phyloP scores from a whole-genome alignment of 2,329 filamentous ascomycete genomes.

The Fusarium sp. region DNA sequence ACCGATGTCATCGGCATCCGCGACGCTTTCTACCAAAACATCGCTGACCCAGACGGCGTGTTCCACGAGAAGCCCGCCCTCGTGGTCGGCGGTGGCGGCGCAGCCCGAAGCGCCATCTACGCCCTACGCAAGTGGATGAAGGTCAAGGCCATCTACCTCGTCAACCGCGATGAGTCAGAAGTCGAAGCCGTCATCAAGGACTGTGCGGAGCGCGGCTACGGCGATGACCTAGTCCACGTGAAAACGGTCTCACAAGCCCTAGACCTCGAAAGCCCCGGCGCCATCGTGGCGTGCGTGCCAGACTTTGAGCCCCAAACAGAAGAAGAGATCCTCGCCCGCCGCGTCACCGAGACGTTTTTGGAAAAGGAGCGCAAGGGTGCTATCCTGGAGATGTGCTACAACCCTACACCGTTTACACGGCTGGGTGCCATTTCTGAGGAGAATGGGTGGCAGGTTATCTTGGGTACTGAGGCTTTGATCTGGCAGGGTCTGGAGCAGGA shows the following conservation, averaged over 20 bases:
- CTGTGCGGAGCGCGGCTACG: conserved; percentile 69
- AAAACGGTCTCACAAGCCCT: conserved; percentile 70
- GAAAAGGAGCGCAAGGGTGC: conserved; percentile 69
- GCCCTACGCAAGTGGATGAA: conserved; percentile 77
- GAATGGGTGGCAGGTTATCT: conserved; percentile 77
- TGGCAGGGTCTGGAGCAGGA: conserved; percentile 81
- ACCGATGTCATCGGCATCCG: conserved; percentile 84
- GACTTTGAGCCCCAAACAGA: conserved; percentile 77
- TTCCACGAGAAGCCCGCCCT: conserved; percentile 74
- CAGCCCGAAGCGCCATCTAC: conserved; percentile 82
- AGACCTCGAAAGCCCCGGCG: conserved; percentile 68
- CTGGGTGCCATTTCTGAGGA: conserved; percentile 71
- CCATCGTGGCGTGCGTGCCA: conserved; percentile 80
- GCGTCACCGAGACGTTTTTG: conserved; percentile 63
- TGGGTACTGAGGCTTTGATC: conserved; percentile 82
- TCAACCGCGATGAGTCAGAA: conserved; percentile 78
- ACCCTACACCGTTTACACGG: conserved; percentile 76
- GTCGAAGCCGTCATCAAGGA: conserved; percentile 75
- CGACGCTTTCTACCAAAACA: conserved; percentile 74
- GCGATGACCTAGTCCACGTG: conserved; percentile 71
- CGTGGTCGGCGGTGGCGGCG: conserved; percentile 82
- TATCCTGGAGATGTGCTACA: conserved; percentile 87
- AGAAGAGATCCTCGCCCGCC: conserved; percentile 70
- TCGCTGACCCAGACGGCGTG: conserved; percentile 55
- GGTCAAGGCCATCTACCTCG: conserved; percentile 77